Conservation (phyloP, 2,329 filamentous ascomycete genomes). For the Xylariaceae sp. region DNA sequence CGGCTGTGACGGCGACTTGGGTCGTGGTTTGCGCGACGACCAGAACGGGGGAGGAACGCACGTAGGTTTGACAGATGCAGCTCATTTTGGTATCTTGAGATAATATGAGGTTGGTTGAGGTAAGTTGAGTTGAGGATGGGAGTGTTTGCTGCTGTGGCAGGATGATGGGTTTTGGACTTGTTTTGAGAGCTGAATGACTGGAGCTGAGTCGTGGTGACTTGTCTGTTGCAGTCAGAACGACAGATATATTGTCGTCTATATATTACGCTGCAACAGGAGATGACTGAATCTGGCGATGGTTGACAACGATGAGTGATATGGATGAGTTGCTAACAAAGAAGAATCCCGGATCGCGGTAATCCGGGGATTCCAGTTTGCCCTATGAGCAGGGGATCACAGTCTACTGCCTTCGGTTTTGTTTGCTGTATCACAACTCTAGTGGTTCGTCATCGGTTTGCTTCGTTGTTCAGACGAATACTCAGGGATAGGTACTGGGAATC, state of each 20-base stretch:
- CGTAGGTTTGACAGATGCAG: not conserved
- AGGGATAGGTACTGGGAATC: too few relatives aligned
- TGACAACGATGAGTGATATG: not conserved
- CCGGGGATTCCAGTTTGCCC: not conserved
- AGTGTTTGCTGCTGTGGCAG: too few relatives aligned
- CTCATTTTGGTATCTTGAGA: conserved; percentile 3
- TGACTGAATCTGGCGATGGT: not conserved
- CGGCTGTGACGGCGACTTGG: not conserved
- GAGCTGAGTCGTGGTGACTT: not conserved
- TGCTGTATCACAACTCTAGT: not conserved
- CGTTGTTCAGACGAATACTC: too few relatives aligned
- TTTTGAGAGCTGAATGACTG: not conserved
- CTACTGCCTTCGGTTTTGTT: not conserved
- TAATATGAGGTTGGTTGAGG: too few relatives aligned
- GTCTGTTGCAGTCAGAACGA: not conserved
- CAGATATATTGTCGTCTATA: too few relatives aligned
- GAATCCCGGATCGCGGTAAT: not conserved
- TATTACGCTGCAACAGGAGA: too few relatives aligned
- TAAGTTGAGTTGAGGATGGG: too few relatives aligned
- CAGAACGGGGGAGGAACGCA: not conserved
- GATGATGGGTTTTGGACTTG: not conserved
- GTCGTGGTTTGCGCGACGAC: conserved; percentile 9
- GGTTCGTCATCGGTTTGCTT: not conserved
- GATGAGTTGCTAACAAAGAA: not conserved
- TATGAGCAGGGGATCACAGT: not conserved